Conservation (phyloP, 1,284 basidiomycete genomes). For the Thelephora terrestris region DNA sequence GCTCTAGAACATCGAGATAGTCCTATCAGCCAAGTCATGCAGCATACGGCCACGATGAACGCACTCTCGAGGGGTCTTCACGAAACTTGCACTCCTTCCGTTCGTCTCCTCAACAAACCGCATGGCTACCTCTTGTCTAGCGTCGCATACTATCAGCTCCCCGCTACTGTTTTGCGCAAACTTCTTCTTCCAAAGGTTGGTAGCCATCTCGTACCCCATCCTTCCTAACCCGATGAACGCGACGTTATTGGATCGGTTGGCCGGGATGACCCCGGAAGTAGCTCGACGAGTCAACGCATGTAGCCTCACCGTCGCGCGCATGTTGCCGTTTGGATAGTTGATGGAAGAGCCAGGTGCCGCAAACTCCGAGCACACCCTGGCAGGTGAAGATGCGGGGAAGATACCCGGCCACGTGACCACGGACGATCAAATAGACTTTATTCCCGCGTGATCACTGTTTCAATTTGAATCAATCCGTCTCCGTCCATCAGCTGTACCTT, state of each 20-base stretch:
- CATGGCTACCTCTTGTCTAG: conserved; percentile 45
- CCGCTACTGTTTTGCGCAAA: conserved; percentile 32
- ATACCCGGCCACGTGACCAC: no score
- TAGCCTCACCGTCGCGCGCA: no score
- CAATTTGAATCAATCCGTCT: no score
- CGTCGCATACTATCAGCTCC: conserved; percentile 71
- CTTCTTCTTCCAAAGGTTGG: conserved; percentile 69
- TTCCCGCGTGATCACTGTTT: no score
- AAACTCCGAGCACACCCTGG: no score
- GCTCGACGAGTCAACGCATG: no score
- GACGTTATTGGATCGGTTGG: conserved; percentile 38
- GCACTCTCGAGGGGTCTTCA: conserved; percentile 57
- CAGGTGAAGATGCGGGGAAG: no score
- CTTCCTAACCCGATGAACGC: conserved; percentile 75
- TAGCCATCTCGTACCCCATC: conserved; percentile 81
- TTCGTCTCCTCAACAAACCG: neutral
- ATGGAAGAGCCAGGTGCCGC: no score
- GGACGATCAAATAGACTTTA: no score
- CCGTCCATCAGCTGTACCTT: no score
- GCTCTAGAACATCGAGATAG: conserved; percentile 34
- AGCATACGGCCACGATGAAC: conserved; percentile 18
- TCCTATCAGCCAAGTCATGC: neutral
- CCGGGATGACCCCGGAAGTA: no score
- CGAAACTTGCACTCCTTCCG: conserved; percentile 44
- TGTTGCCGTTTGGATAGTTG: no score